These are phyloP conservation scores for Abrus precatorius DNA, from an alignment of 306 rosid species.

Conservation along the genomic window DNA sequence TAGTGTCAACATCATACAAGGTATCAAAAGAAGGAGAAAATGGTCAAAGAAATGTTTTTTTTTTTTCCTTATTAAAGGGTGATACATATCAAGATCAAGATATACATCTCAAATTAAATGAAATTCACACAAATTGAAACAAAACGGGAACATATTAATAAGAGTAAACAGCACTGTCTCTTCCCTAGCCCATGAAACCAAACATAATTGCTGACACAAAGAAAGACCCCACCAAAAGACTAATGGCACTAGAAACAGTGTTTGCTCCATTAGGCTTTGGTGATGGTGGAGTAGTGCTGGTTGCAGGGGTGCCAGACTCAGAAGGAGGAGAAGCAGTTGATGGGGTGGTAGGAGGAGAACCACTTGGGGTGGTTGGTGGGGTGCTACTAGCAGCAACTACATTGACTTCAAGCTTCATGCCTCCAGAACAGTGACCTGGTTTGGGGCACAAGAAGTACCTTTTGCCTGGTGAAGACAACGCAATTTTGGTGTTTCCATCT, in stretches of 20 bases:
- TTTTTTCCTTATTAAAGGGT: neutral
- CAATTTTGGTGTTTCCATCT: slow-evolving; percentile 53
- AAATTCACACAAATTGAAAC: slow-evolving; percentile 46
- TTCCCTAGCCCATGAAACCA: slow-evolving; percentile 66
- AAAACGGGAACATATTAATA: slow-evolving; percentile 23
- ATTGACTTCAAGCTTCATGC: slow-evolving; percentile 68
- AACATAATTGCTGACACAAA: slow-evolving; percentile 48
- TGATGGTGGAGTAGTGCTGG: slow-evolving; percentile 50
- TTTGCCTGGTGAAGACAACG: slow-evolving; percentile 47
- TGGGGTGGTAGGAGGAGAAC: slow-evolving; percentile 49
- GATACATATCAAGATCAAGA: slow-evolving; percentile 35
- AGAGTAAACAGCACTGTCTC: slow-evolving; percentile 68
- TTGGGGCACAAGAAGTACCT: slow-evolving; percentile 69
- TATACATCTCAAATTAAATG: slow-evolving; percentile 37
- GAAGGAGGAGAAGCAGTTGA: slow-evolving; percentile 28
- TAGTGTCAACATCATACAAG: neutral
- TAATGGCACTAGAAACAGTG: slow-evolving; percentile 39
- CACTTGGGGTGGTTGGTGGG: slow-evolving; percentile 49
- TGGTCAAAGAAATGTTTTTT: slow-evolving; percentile 6
- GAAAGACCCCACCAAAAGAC: slow-evolving; percentile 53
- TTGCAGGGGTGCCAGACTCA: slow-evolving; percentile 38
- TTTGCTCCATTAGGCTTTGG: slow-evolving; percentile 49
- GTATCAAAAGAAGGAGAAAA: neutral
- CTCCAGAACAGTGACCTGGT: slow-evolving; percentile 55
- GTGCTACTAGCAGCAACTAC: slow-evolving; percentile 55